Conservation (phyloP, 352 stramenopile species). For the Phytopythium vexans region DNA sequence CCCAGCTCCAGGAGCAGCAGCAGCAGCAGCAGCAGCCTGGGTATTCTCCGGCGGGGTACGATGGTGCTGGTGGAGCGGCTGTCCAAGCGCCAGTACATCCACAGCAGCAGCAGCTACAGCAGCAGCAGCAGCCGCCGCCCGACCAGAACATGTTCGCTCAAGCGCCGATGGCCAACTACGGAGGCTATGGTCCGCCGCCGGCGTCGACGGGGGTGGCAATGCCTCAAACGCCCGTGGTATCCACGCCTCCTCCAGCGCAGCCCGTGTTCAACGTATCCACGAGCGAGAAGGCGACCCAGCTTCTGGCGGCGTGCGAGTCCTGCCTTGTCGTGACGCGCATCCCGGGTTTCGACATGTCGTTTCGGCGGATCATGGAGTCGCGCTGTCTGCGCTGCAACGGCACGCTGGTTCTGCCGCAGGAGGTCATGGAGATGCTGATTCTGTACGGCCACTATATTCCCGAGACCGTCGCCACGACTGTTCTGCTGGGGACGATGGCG, state of each 20-base stretch:
- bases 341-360: slow-evolving; percentile 75
- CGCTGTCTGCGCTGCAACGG: slow-evolving; percentile 67
- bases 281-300: slow-evolving; percentile 47
- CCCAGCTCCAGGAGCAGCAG: slow-evolving; percentile 5
- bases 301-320: slow-evolving; percentile 70
- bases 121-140: slow-evolving; percentile 7
- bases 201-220: no score
- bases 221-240: no score
- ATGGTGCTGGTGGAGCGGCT: background rate
- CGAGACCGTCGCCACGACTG: slow-evolving; percentile 59
- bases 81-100: slow-evolving; percentile 10
- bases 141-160: background rate
- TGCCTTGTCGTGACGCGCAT: slow-evolving; percentile 71
- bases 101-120: slow-evolving; percentile 12
- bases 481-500: slow-evolving; percentile 66
- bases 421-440: slow-evolving; percentile 87
- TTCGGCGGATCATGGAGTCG: slow-evolving; percentile 73
- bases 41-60: slow-evolving; percentile 12
- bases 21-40: slow-evolving; percentile 8
- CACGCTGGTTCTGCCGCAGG: slow-evolving; percentile 63
- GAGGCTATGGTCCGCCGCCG: background rate
- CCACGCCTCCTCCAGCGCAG: slow-evolving; percentile 4
- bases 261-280: slow-evolving; percentile 17
- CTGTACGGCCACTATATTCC: slow-evolving; percentile 82
- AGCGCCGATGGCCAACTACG: background rate